Evolutionary conservation across 1,139 yeast species (phyloP), one percentile per base, ranked within the genome.

Genomic region (Suhomyces maxii): DNA sequence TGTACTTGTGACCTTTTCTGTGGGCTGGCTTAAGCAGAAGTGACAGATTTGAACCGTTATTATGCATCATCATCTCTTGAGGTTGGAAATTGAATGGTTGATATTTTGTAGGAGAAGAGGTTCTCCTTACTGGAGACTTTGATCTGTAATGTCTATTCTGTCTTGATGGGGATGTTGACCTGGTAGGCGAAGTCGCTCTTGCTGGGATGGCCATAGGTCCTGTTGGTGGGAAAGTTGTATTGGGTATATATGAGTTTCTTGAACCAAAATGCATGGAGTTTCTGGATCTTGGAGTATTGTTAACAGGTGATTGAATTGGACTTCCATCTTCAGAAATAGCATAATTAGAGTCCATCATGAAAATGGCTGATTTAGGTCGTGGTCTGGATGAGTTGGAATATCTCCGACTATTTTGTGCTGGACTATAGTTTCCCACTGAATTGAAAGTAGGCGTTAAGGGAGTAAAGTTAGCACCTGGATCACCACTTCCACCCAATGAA

Each of bases 1-100:
- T 93, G 62, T 93, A 93, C 57, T 91, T 81, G 67, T 93, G 99
- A 9, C 99, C 98, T 53, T 91, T 84, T 70, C 98, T 82, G 59
- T 89, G 95, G 0, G 87, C 83, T 0, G 91, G 80, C 52, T 76
- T 78, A 12, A 68, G 65, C 54, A 58, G 63, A 28, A 72, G 57
- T 6, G 69, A 62, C 34, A 54, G 58, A 34, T 57, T 57, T 8
- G 69, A 63, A n/a, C 62, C 58, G 53, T 63, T 66, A 42, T 44
- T 58, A 40, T 59, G 63, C 63, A 69, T 66, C 47, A 65, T 59
- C 36, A 71, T 56, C 36, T 71, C 67, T 33, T 75, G 68, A 2
- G 82, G 72, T 46, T 71, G 68, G 63, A 80, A 81, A 52, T 77
- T 78, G 66, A 81, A 82, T 0, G 85, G 84, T 44, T 65, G 69